Base-by-base conservation (phyloP, 1,284 basidiomycete species). In the Ganoderma multipileum region DNA sequence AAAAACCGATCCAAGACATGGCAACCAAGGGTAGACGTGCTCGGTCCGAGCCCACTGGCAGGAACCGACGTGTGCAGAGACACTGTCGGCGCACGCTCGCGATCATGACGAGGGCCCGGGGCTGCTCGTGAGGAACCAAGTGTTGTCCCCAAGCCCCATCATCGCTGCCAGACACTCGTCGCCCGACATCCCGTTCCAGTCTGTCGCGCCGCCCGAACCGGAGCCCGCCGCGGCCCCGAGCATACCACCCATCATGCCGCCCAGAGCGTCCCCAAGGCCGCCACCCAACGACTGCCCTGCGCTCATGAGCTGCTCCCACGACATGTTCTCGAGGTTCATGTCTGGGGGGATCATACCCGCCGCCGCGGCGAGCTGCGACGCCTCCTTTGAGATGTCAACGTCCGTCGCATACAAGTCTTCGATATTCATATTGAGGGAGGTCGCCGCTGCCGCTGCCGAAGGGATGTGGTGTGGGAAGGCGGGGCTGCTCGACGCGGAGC, bases 81-180 rank as follows among this genome's bases (percentile, higher is more conserved):
- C 7, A n/a, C 6, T 20, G 20, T 20, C 20, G 16, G n/a, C n/a
- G n/a, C 44, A n/a, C n/a, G n/a, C n/a, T n/a, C n/a, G n/a, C n/a
- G n/a, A 47, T 47, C 11, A 47, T n/a, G 47, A 50, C 23, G 47
- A 50, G 23, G 11, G 20, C 47, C 47, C 47, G 2, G 47, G 47
- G 23, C 47, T 50, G 47, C 9, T 61, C 67, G 36, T 14, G 47
- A 72, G 57, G 68, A 72, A 72, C 71, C 71, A 72, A 39, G 71
- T 61, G 50, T 67, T 66, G 67, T 65, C 68, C 47, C 64, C 71
- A n/a, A 72, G 65, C 11, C 71, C 69, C 69, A 72, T 72, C 69
- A 72, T 69, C 54, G 71, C 71, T 38, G 71, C 71, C 16, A 72
- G 66, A n/a, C 64, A 70, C 59, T 72, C 69, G 61, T 71, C 68